Conservation (phyloP, 2,329 filamentous ascomycete species). For the Cladophialophora chaetospira region DNA sequence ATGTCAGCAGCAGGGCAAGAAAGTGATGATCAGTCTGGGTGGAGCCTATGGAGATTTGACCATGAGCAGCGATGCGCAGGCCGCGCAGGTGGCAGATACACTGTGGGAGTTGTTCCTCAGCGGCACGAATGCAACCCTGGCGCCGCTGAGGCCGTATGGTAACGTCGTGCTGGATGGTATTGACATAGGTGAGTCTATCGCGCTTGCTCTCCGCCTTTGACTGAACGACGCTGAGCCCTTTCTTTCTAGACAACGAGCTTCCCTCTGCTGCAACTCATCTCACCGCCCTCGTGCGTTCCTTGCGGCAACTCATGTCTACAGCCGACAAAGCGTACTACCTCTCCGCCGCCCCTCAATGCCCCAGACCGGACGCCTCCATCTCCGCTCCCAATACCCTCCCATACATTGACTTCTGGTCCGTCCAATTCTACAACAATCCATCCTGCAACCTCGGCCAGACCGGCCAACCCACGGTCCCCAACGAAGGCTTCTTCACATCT, state of each 20-base stretch:
- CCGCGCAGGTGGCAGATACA: conserved; percentile 52
- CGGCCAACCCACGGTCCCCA: not conserved
- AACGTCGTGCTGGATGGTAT: conserved; percentile 53
- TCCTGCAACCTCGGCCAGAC: conserved; percentile 18
- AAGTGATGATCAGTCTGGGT: conserved; percentile 51
- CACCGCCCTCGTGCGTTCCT: conserved; percentile 14
- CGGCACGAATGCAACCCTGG: conserved; percentile 36
- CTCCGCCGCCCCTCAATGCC: conserved; percentile 57
- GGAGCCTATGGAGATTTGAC: conserved; percentile 47
- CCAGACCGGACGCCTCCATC: conserved; percentile 45
- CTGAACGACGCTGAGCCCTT: not conserved
- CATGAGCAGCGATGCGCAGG: conserved; percentile 44
- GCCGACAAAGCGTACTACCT: conserved; percentile 49
- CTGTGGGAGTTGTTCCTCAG: conserved; percentile 56
- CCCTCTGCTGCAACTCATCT: conserved; percentile 11
- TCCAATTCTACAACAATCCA: conserved; percentile 34
- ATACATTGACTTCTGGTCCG: conserved; percentile 28
- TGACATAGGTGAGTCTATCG: conserved; percentile 49
- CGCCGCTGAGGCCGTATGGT: conserved; percentile 52
- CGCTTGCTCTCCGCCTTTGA: conserved; percentile 30
- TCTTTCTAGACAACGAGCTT: conserved; percentile 26
- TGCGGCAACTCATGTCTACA: conserved; percentile 23
- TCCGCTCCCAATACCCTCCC: conserved; percentile 20
- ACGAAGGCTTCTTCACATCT: conserved; percentile 22
- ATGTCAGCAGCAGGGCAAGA: conserved; percentile 48